These are phyloP conservation scores for Pleochaeta shiraiana DNA, from an alignment of 2,329 filamentous ascomycete species.

Conservation along the genomic window DNA sequence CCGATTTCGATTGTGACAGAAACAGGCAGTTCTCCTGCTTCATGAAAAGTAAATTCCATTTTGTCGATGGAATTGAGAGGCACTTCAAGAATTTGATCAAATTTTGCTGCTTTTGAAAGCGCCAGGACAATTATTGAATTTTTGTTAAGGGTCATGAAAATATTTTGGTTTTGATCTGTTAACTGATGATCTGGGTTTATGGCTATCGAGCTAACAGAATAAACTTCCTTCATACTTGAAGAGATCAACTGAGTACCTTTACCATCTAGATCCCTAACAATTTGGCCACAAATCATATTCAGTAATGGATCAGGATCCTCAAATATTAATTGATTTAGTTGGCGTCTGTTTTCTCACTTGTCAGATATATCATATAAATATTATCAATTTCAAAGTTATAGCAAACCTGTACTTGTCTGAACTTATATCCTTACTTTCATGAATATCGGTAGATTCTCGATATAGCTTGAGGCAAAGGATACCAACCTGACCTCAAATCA, in stretches of 20 bases:
- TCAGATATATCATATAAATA: background rate
- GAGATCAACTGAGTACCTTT: conserved; percentile 7
- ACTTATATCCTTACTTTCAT: conserved; percentile 7
- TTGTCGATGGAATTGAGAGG: background rate
- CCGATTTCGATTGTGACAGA: background rate
- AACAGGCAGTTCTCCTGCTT: background rate
- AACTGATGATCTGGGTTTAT: conserved; percentile 5
- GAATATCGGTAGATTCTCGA: conserved; percentile 8
- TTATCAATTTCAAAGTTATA: background rate
- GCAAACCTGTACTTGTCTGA: conserved; percentile 10
- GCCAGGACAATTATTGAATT: conserved; percentile 5
- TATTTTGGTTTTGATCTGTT: conserved; percentile 5
- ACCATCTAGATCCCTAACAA: conserved; percentile 10
- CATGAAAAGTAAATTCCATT: background rate
- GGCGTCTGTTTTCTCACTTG: conserved; percentile 8
- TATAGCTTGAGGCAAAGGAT: conserved; percentile 15
- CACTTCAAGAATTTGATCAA: conserved; percentile 7
- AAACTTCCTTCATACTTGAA: background rate
- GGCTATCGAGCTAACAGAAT: conserved; percentile 3
- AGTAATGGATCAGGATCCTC: conserved; percentile 14
- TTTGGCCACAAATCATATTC: conserved; percentile 11
- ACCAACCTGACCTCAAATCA: conserved; percentile 9
- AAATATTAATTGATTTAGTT: conserved; percentile 11
- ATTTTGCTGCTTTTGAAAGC: background rate
- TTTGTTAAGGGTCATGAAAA: conserved; percentile 6